Evolutionary conservation across 2,329 filamentous ascomycete species (phyloP).

Genomic region (Arthroderma uncinatum): DNA sequence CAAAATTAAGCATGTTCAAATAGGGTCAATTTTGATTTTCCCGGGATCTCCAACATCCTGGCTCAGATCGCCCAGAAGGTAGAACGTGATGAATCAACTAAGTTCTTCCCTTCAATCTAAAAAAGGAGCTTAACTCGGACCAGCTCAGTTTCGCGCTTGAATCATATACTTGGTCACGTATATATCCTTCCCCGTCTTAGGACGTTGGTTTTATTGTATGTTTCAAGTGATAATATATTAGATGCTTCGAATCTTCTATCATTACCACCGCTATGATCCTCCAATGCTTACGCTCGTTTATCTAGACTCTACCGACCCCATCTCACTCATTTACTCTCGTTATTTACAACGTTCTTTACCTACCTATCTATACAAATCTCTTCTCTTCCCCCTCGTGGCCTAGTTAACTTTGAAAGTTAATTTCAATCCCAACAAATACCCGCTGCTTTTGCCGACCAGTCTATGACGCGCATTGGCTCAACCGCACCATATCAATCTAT

Average conservation of each 20-base stretch:
- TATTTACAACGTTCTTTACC: not conserved
- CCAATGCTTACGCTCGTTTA: not conserved
- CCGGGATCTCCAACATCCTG: constrained; percentile 4
- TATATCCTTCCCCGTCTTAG: not conserved
- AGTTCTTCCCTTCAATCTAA: constrained; percentile 4
- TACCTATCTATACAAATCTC: not conserved
- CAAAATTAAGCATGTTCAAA: constrained; percentile 1
- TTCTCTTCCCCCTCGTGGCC: not conserved
- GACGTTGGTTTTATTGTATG: constrained; percentile 1
- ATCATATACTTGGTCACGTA: not conserved
- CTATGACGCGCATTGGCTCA: not conserved
- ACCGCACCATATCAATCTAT: not conserved
- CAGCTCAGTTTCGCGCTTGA: constrained; percentile 5
- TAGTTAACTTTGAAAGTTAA: not conserved
- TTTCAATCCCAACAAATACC: not conserved
- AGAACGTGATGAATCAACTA: constrained; percentile 5
- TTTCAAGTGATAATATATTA: constrained; percentile 6
- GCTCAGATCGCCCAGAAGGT: constrained; percentile 3
- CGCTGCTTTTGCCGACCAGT: not conserved
- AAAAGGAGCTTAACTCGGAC: constrained; percentile 3
- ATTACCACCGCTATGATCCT: not conserved
- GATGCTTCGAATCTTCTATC: not conserved
- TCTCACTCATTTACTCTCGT: not conserved
- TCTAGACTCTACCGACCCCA: not conserved
- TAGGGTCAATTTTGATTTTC: constrained; percentile 5